A percentile compares a stretch with the other conserved stretches of the same genome.
Evolutionary conservation across 805 yeast species (phyloP).

Genomic region (Crinitomyces ghanaensis): DNA sequence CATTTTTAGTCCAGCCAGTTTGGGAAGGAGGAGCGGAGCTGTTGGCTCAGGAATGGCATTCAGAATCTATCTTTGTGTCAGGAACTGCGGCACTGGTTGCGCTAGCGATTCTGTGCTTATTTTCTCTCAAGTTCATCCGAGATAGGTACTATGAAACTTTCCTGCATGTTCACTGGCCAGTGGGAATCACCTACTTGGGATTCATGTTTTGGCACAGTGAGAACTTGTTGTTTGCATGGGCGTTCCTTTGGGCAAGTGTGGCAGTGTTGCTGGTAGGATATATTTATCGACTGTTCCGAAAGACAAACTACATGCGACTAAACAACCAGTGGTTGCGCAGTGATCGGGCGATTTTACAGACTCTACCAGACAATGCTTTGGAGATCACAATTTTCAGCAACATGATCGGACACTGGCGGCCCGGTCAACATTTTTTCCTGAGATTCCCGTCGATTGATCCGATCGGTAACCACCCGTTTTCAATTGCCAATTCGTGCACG

Average conservation of each 20-base stretch:
- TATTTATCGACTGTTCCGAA: constrained; percentile 9
- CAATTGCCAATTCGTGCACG: constrained; percentile 6
- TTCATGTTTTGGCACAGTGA: constrained; percentile 13
- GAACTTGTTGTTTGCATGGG: constrained; percentile 10
- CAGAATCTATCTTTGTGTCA: background rate
- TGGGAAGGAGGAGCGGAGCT: constrained; percentile 12
- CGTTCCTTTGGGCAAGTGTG: constrained; percentile 10
- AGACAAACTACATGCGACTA: constrained; percentile 11
- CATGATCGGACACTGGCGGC: constrained; percentile 9
- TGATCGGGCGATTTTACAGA: constrained; percentile 7
- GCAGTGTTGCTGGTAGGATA: constrained; percentile 10
- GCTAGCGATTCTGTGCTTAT: constrained; percentile 9
- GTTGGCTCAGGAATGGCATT: constrained; percentile 2
- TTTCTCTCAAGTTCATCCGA: constrained; percentile 10
- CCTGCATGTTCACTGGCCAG: constrained; percentile 15
- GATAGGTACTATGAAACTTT: constrained; percentile 12
- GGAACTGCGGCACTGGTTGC: constrained; percentile 10
- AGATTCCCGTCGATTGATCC: constrained; percentile 11
- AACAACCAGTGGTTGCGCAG: constrained; percentile 10
- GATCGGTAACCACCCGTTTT: constrained; percentile 14
- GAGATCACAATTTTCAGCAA: constrained; percentile 7
- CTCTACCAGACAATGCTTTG: constrained; percentile 6
- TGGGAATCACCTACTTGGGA: constrained; percentile 12
- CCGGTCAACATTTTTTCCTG: constrained; percentile 15
- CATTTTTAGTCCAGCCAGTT: constrained; percentile 10